Conservation (phyloP, 306 rosid genomes). For the Cicer judaicum region DNA sequence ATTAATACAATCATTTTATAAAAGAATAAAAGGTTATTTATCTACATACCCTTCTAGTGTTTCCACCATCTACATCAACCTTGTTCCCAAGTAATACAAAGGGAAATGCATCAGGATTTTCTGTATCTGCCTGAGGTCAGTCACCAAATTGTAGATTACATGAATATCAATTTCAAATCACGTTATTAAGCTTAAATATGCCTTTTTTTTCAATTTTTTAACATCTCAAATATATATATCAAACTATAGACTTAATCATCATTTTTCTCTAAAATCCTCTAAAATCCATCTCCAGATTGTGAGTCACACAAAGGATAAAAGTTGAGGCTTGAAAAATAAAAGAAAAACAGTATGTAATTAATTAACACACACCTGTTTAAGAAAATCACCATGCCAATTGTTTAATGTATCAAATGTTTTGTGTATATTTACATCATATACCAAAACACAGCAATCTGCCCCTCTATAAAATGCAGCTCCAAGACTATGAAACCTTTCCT, state of each 20-base stretch:
- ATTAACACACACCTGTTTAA: constrained; percentile 65
- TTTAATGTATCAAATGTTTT: constrained; percentile 74
- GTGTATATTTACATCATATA: constrained; percentile 72
- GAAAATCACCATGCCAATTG: constrained; percentile 88
- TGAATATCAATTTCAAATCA: constrained; percentile 3
- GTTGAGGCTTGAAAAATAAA: not conserved
- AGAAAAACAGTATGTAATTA: not conserved
- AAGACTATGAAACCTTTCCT: constrained; percentile 86
- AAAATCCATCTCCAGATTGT: not conserved
- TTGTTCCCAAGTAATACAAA: constrained; percentile 84
- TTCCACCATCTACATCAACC: constrained; percentile 71
- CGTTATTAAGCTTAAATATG: not conserved
- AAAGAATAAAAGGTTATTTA: not conserved
- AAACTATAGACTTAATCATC: no score
- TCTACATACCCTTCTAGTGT: constrained; percentile 63
- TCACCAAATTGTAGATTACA: constrained; percentile 18
- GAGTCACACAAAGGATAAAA: not conserved
- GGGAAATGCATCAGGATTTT: constrained; percentile 66
- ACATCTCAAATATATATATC: no score
- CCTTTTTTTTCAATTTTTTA: not conserved
- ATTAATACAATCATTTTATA: no score
- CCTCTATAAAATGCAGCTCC: constrained; percentile 92
- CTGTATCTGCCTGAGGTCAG: constrained; percentile 64
- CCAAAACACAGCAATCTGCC: constrained; percentile 93
- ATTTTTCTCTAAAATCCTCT: no score